Conservation (phyloP, 331 rosid species). For the Malus hybrid region DNA sequence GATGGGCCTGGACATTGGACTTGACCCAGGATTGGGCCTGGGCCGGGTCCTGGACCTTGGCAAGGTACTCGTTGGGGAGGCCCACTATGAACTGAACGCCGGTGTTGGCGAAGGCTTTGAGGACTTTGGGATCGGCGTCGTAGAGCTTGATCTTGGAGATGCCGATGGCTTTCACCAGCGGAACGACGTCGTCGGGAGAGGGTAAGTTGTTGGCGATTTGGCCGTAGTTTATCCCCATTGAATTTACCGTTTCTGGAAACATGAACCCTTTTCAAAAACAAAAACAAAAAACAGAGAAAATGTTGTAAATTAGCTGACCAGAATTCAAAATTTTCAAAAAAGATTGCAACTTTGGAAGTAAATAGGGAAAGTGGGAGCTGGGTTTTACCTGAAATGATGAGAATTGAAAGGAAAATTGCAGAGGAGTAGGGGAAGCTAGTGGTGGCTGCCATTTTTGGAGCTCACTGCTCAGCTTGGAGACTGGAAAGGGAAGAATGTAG, state of each 20-base stretch:
- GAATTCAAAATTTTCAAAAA: background rate
- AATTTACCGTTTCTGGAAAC: slow-evolving; percentile 25
- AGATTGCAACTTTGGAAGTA: background rate
- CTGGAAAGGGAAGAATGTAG: background rate
- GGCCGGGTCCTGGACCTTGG: slow-evolving; percentile 54
- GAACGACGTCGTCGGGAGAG: slow-evolving; percentile 44
- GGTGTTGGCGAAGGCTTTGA: slow-evolving; percentile 67
- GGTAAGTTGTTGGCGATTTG: slow-evolving; percentile 93
- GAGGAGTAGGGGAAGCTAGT: background rate
- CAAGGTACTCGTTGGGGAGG: slow-evolving; percentile 62
- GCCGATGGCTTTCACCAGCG: slow-evolving; percentile 67
- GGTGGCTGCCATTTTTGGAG: background rate
- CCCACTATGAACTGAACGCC: slow-evolving; percentile 78
- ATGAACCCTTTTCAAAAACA: slow-evolving; percentile 2
- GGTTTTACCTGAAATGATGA: slow-evolving; percentile 21
- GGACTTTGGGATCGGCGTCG: slow-evolving; percentile 78
- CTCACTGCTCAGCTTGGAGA: slow-evolving; percentile 12
- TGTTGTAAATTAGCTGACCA: background rate
- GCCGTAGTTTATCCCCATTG: slow-evolving; percentile 87
- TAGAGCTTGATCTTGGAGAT: slow-evolving; percentile 82
- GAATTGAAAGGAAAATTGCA: background rate
- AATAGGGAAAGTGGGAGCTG: background rate
- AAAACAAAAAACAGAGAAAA: background rate
- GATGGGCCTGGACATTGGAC: slow-evolving; percentile 53
- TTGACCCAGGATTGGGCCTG: slow-evolving; percentile 76